Base-by-base conservation (phyloP, 1,139 yeast genomes). In the Blastobotrys buckinghamii region DNA sequence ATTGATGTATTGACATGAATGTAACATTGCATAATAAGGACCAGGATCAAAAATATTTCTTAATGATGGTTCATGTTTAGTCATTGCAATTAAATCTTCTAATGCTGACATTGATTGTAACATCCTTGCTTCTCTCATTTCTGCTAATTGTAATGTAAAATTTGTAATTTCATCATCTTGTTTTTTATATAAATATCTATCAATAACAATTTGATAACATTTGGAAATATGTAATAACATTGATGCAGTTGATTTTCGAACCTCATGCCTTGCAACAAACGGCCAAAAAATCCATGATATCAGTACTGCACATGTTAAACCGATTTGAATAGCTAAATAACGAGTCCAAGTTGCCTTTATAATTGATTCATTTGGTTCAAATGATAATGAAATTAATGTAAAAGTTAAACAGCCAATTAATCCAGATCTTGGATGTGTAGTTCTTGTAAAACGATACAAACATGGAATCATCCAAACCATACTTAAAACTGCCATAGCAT, bases 231-330 rank as follows among this genome's bases (percentile, higher is more conserved):
- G 73, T 1, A 68, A 59, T 15, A 76, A 53, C 35, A 75, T 52
- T 1, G 68, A 63, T 1, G 77, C 63, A 43, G 71, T 61, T 0
- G 76, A 70, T 9, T 64, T 54, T 30, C 73, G 66, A 6, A 75
- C 64, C 50, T 74, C 77, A 13, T 63, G 65, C 30, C 73, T 66
- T 1, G 78, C 76, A 20, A 67, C 67, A 56, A 74, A 74, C 1
- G 79, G 76, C 78, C 79, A 75, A 17, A 75, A 59, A 1, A 74
- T 46, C 77, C 78, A 74, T 50, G 70, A 73, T 2, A 72, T 60
- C 1, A 70, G 53, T 33, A 72, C 62, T 0, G 78, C 62, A 0
- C 68, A 52, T 10, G 67, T 36, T 6, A 73, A 58, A 7, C 77
- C 75, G 19, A 73, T 64, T 16, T 73, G 55, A 1, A 75, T 56